Percentiles rank a stretch among this genome's conserved stretches.
Evolutionary conservation across 2,329 filamentous ascomycete genomes (phyloP).

Genomic region (Pleurostoma richardsiae): DNA sequence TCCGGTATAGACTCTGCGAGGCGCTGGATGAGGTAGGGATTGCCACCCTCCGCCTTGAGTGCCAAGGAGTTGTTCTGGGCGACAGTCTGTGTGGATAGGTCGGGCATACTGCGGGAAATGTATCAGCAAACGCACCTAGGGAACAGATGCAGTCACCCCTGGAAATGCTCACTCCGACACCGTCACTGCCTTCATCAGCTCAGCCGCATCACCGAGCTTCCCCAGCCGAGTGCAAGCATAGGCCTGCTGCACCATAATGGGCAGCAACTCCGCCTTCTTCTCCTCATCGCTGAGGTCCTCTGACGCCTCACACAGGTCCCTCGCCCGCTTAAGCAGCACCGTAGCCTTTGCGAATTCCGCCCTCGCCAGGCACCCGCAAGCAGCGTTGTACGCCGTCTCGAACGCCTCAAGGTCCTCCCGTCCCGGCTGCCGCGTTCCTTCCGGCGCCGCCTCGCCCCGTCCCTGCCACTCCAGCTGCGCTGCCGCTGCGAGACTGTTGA

Average conservation of each 20-base stretch:
- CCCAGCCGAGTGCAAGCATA: slow-evolving; percentile 66
- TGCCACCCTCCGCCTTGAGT: slow-evolving; percentile 36
- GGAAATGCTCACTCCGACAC: slow-evolving; percentile 48
- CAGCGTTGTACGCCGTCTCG: slow-evolving; percentile 77
- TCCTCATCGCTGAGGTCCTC: slow-evolving; percentile 72
- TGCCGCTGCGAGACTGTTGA: slow-evolving; percentile 68
- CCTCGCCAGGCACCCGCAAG: slow-evolving; percentile 66
- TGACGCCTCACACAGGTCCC: slow-evolving; percentile 65
- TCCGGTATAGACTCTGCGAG: slow-evolving; percentile 50
- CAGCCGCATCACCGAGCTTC: slow-evolving; percentile 59
- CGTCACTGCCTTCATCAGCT: slow-evolving; percentile 58
- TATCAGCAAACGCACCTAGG: background rate
- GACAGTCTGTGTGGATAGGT: slow-evolving; percentile 61
- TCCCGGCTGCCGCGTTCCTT: slow-evolving; percentile 48
- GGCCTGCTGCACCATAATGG: slow-evolving; percentile 71
- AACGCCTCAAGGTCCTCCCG: slow-evolving; percentile 68
- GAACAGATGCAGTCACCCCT: background rate
- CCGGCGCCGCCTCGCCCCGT: slow-evolving; percentile 40
- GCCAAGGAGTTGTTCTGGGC: slow-evolving; percentile 58
- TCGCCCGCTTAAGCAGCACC: slow-evolving; percentile 64
- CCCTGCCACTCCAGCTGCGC: slow-evolving; percentile 71
- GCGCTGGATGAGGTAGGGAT: slow-evolving; percentile 65
- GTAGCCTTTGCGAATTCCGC: slow-evolving; percentile 62
- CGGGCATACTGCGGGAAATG: slow-evolving; percentile 50
- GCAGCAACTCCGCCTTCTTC: slow-evolving; percentile 67